Conservation (phyloP, 1,284 basidiomycete genomes). For the Wallemia hederae region DNA sequence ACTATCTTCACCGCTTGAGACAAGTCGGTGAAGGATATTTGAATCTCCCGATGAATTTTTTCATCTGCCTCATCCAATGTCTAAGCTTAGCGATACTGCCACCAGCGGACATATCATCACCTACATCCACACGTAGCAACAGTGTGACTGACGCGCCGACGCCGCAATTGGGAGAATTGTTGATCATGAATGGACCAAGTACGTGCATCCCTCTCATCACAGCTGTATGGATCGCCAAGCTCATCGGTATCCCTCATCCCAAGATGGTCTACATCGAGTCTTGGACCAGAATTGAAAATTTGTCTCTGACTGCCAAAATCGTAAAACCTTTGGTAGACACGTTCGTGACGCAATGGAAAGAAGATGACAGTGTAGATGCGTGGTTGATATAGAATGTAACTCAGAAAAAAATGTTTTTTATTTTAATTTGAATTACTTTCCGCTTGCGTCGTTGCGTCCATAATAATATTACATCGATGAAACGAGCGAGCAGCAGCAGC, state of each 20-base stretch:
- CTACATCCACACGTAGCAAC: neutral
- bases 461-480: too few relatives aligned
- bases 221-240: neutral
- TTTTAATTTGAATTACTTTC: too few relatives aligned
- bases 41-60: neutral
- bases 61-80: neutral
- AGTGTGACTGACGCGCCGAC: neutral
- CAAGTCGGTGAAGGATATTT: neutral
- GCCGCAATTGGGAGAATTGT: neutral
- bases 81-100: neutral
- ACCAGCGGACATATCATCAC: neutral
- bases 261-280: neutral
- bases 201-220: neutral
- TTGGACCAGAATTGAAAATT: neutral
- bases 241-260: neutral
- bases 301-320: neutral
- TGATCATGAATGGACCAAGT: neutral
- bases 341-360: neutral
- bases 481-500: too few relatives aligned
- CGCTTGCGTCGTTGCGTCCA: too few relatives aligned
- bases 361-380: neutral
- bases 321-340: neutral
- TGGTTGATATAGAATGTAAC: too few relatives aligned
- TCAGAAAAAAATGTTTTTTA: neutral
- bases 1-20: neutral